Conservation (phyloP, 352 stramenopile species). For the Globisporangium orthogonon region DNA sequence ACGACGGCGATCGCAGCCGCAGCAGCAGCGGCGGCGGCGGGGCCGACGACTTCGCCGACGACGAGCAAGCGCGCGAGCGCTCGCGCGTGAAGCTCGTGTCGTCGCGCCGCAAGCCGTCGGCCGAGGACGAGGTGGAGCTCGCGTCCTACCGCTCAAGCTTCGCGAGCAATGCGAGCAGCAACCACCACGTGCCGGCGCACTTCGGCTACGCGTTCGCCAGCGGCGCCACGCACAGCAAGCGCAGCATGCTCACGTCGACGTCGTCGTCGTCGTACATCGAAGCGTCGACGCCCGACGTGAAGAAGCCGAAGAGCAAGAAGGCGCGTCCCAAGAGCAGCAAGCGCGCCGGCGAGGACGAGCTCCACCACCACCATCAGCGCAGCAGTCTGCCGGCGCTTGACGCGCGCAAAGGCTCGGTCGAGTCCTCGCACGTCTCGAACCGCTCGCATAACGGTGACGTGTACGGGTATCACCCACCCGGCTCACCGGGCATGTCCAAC, state of each 20-base stretch:
- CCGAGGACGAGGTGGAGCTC: constrained; percentile 21
- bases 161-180: constrained; percentile 29
- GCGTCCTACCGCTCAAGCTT: constrained; percentile 31
- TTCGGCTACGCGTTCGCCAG: constrained; percentile 1
- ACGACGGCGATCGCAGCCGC: not conserved
- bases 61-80: constrained; percentile 23
- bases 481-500: constrained; percentile 12
- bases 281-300: constrained; percentile 11
- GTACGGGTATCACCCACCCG: constrained; percentile 26
- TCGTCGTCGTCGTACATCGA: constrained; percentile 10
- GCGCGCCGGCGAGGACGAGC: not conserved
- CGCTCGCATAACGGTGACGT: constrained; percentile 12
- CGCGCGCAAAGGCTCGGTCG: not conserved
- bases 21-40: not conserved
- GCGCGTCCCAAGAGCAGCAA: not conserved
- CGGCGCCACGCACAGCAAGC: not conserved
- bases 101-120: constrained; percentile 29
- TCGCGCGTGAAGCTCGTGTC: constrained; percentile 46
- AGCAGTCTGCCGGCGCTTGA: constrained; percentile 10
- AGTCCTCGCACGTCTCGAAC: constrained; percentile 5
- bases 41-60: constrained; percentile 5
- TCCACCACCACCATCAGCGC: constrained; percentile 1
- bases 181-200: constrained; percentile 6
- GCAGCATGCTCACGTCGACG: not conserved
- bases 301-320: constrained; percentile 11